phyloP scores from a whole-genome alignment of 2,329 filamentous ascomycete species.

The Colletotrichum sp. region DNA sequence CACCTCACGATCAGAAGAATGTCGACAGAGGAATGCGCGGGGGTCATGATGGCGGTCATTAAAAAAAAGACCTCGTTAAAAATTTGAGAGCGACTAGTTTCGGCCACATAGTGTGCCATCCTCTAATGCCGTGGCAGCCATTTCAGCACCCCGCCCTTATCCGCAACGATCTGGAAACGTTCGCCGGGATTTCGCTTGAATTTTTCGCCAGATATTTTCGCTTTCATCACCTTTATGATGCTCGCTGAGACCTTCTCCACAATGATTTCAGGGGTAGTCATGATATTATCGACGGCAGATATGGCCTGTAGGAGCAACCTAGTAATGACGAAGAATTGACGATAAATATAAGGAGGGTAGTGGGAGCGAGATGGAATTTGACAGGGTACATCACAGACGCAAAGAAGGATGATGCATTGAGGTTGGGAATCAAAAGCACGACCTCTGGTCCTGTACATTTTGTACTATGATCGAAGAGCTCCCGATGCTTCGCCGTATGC shows the following conservation, averaged over 20 bases:
- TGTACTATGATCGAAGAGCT: not conserved
- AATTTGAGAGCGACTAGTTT: not conserved
- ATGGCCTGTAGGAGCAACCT: not conserved
- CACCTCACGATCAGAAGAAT: rapidly evolving
- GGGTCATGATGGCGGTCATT: not conserved
- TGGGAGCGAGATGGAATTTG: not conserved
- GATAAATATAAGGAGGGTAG: not conserved
- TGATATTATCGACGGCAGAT: not conserved
- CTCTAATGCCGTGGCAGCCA: not conserved
- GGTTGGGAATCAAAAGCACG: not conserved
- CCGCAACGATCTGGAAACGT: not conserved
- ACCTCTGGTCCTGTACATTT: not conserved
- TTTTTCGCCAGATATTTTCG: not conserved
- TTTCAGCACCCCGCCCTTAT: not conserved
- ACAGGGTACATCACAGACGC: not conserved
- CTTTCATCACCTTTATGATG: not conserved
- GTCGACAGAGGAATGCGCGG: not conserved
- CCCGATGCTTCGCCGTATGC: not conserved
- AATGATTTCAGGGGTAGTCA: not conserved
- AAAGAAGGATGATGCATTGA: not conserved
- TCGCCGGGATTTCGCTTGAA: not conserved
- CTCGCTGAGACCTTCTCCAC: not conserved
- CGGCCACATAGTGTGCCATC: not conserved
- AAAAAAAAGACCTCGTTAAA: not conserved
- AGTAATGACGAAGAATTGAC: not conserved